Conservation (phyloP, 805 yeast species). For the Zygosaccharomyces siamensis region DNA sequence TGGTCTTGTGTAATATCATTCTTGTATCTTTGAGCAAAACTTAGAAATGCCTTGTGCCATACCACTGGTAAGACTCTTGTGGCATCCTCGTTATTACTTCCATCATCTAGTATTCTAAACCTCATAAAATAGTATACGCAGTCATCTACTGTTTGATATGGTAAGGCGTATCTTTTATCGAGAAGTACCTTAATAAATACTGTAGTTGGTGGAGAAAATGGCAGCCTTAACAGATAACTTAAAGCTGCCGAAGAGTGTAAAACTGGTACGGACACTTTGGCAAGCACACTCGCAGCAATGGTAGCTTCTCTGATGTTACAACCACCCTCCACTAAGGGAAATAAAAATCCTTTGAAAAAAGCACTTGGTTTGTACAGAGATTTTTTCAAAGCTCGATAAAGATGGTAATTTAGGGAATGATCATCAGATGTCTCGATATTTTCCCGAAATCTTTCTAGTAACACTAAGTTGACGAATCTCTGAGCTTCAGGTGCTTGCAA, state of each 20-base stretch:
- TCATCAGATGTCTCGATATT: conserved; percentile 69
- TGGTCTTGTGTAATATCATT: conserved; percentile 99
- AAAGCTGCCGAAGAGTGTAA: conserved; percentile 95
- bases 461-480: conserved; percentile 62
- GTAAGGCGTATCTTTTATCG: conserved; percentile 94
- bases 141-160: conserved; percentile 93
- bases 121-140: conserved; percentile 91
- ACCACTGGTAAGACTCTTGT: conserved; percentile 71
- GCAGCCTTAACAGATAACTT: conserved; percentile 73
- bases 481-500: conserved; percentile 85
- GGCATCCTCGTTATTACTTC: conserved; percentile 39
- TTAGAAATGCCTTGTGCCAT: conserved; percentile 94
- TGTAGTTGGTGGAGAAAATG: conserved; percentile 82
- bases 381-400: conserved; percentile 87
- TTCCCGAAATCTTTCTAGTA: conserved; percentile 66
- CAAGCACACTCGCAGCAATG: conserved; percentile 85
- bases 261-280: conserved; percentile 88
- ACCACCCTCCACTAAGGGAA: conserved; percentile 83
- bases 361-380: conserved; percentile 96
- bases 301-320: conserved; percentile 92
- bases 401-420: conserved; percentile 82
- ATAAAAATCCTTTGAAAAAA: conserved; percentile 90
- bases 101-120: conserved; percentile 59
- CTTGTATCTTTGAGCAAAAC: conserved; percentile 93
- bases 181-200: conserved; percentile 83